phyloP scores from a whole-genome alignment of 768 basidiomycete genomes.

The Boletales sp. region DNA sequence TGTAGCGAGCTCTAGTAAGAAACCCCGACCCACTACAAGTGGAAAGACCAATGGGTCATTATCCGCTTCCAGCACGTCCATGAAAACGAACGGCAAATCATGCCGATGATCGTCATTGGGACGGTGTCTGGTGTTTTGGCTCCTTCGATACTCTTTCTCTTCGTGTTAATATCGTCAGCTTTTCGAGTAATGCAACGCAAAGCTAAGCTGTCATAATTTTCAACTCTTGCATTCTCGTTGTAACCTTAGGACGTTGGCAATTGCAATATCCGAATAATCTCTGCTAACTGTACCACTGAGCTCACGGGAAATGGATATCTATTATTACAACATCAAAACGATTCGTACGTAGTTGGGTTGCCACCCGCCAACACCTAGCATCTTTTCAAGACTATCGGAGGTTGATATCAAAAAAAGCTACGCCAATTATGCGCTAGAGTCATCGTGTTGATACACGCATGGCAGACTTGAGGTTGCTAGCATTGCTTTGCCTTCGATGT shows the following conservation, averaged over 20 bases:
- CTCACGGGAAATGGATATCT: constrained; percentile 5
- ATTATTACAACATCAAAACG: constrained; percentile 21
- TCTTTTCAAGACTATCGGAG: constrained; percentile 8
- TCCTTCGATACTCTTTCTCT: constrained; percentile 17
- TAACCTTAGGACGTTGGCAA: constrained; percentile 21
- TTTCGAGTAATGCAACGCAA: constrained; percentile 23
- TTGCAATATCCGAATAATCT: constrained; percentile 13
- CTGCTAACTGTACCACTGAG: constrained; percentile 13
- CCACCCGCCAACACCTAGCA: constrained; percentile 2
- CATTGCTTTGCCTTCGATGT: constrained; percentile 28
- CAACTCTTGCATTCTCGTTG: constrained; percentile 15
- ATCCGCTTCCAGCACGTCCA: constrained; percentile 40
- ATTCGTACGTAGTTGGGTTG: constrained; percentile 4
- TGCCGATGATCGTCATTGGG: constrained; percentile 42
- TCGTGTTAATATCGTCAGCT: constrained; percentile 18
- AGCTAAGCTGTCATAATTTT: constrained; percentile 26
- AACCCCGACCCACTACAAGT: constrained; percentile 48
- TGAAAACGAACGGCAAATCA: constrained; percentile 59
- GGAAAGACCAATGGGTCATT: constrained; percentile 53
- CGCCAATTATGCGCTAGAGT: neutral
- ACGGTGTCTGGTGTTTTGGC: constrained; percentile 16
- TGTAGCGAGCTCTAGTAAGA: constrained; percentile 45
- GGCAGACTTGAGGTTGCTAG: constrained; percentile 35
- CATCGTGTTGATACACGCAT: constrained; percentile 34
- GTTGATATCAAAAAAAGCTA: constrained; percentile 6